Evolutionary conservation across 148 eudicot genomes (phyloP), one percentile per base, ranked within the genome.

Genomic region (Linanthus parryae): DNA sequence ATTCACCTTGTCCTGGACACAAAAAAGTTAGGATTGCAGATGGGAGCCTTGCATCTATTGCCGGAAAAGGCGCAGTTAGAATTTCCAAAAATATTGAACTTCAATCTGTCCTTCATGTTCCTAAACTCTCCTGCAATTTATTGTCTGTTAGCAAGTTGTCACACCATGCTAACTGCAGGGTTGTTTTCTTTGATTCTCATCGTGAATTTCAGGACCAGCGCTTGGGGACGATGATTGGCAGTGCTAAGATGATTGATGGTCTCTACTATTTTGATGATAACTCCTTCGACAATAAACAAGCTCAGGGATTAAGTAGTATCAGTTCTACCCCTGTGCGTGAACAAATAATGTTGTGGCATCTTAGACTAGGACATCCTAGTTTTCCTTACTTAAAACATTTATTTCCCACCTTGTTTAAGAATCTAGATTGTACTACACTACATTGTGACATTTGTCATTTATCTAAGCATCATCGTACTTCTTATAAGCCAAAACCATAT

Each of bases 261-360:
- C 57, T 53, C 15, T 53, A 24, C 20, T 36, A 22, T 41, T 53
- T 53, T 40, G 36, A 55, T 39, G 25, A 41, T 2, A 21, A 8
- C 0, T 5, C 10, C 11, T 8, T 15, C 14, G 18, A 17, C 0
- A 55, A 28, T 40, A 40, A 55, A n/a, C 17, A 8, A 20, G 41
- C 56, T 51, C 56, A 51, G 16, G 16, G 56, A 23, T 20, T 16
- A 31, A 31, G n/a, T 34, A 51, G 56, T 51, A 10, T 14, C 19
- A 51, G 18, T 33, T 51, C 16, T 8, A 34, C 22, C 14, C 36
- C 56, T 51, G 27, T 2, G 17, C 9, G 12, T 19, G 56, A 51
- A 33, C 38, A 49, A 49, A 51, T 51, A 51, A 51, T 33, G 42
- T 17, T 51, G 2, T 51, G 56, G 56, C 56, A 51, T 34, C 13